Percentiles rank a stretch among this genome's conserved stretches.
phyloP scores from a whole-genome alignment of 2,329 filamentous ascomycete genomes.

The Trichoderma oligosporum region DNA sequence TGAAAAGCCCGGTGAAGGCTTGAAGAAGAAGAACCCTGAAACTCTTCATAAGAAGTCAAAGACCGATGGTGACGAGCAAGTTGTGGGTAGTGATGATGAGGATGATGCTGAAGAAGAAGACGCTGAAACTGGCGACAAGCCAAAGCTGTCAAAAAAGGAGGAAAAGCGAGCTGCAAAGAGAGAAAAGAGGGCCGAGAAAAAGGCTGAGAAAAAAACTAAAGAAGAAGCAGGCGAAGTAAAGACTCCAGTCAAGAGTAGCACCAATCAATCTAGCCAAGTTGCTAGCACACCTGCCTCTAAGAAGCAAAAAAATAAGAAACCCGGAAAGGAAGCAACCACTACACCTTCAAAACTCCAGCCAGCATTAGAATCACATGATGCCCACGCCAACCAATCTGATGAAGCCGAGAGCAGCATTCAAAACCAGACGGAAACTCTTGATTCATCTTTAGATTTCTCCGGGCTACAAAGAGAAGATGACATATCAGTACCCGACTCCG shows the following conservation, averaged over 20 bases:
- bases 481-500: conserved; percentile 51
- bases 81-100: conserved; percentile 17
- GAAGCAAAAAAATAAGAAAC: conserved; percentile 27
- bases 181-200: conserved; percentile 39
- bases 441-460: conserved; percentile 28
- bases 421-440: conserved; percentile 1
- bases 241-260: conserved; percentile 10
- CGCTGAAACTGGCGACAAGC: conserved; percentile 43
- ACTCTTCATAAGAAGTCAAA: conserved; percentile 56
- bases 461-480: conserved; percentile 41
- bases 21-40: conserved; percentile 46
- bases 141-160: conserved; percentile 50
- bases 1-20: conserved; percentile 61
- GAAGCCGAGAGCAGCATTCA: neutral
- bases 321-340: conserved; percentile 22
- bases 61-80: conserved; percentile 12
- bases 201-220: conserved; percentile 30
- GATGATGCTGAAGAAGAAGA: conserved; percentile 27
- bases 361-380: conserved; percentile 20
- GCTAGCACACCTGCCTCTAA: conserved; percentile 27
- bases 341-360: conserved; percentile 22
- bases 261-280: too few species aligned
- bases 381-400: neutral
- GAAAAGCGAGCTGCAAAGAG: conserved; percentile 50
- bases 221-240: conserved; percentile 9